Base-by-base conservation (phyloP, 2,329 filamentous ascomycete genomes). In the Aspergillus cejpii region DNA sequence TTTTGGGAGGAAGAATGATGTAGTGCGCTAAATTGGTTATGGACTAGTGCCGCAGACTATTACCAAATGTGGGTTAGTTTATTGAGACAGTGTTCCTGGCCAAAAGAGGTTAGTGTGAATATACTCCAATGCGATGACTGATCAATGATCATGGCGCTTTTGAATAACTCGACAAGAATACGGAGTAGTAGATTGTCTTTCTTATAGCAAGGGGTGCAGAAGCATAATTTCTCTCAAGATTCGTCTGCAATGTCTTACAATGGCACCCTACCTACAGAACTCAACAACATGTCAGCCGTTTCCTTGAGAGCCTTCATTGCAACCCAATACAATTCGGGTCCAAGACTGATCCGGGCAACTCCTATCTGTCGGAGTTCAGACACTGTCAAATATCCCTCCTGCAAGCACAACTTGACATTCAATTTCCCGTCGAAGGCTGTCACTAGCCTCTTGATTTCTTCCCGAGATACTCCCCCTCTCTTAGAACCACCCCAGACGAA, bases 401-500 rank as follows among this genome's bases (percentile, higher is more conserved):
- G 50, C 12, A 61, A 55, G 23, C 65, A 64, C 48, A 73, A 54
- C 46, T 71, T 72, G 8, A 79, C 74, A 41, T 74, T 74, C 11
- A 81, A 56, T 39, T 61, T 66, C 1, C 77, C 77, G 2, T 66
- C 68, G 37, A 81, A 69, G 37, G 69, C 74, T 41, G 64, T 58
- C 1, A 74, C 74, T 50, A 80, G 55, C 33, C 54, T 60, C 56
- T 66, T 58, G 2, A 79, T 69, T 58, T 79, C 77, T 0, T 65
- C 68, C 10, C 59, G 66, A 10, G 65, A 64, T 10, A 78, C 55
- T 0, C 65, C 62, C 31, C 76, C 61, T 11, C 69, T 58, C 27
- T 61, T 61, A 0, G 64, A 54, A 1, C 70, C 76, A 11, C 79
- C 79, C 78, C 77, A 83, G 41, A 80, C 77, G 63, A 81, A 83